Conservation (phyloP, 2,329 filamentous ascomycete species). For the Microdochium bolleyi region DNA sequence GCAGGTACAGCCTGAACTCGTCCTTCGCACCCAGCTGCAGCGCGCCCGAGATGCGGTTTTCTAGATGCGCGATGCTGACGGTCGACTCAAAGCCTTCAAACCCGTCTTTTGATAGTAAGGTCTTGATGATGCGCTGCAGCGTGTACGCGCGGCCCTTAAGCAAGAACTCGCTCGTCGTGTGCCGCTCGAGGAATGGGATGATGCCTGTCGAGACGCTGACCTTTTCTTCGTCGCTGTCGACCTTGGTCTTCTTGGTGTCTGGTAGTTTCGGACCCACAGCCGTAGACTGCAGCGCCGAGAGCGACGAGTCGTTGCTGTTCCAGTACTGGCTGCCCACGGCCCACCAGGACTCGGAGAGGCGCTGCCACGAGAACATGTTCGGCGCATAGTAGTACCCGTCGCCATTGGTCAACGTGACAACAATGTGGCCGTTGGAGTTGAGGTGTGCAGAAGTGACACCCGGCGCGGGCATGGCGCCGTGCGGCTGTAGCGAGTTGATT, state of each 20-base stretch:
- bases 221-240: constrained; percentile 34
- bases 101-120: constrained; percentile 77
- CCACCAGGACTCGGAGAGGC: constrained; percentile 97
- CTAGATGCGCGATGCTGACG: constrained; percentile 88
- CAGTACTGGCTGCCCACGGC: constrained; percentile 96
- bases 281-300: constrained; percentile 70
- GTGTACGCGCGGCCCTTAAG: constrained; percentile 89
- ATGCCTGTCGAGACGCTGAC: constrained; percentile 78
- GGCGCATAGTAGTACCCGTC: constrained; percentile 89
- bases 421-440: constrained; percentile 77
- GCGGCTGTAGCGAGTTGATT: constrained; percentile 66
- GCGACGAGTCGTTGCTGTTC: constrained; percentile 92
- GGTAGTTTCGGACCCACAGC: constrained; percentile 50
- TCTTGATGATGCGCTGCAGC: constrained; percentile 84
- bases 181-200: constrained; percentile 85
- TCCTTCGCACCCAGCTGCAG: constrained; percentile 78
- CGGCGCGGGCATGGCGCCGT: constrained; percentile 67
- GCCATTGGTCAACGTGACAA: constrained; percentile 89
- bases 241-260: constrained; percentile 16
- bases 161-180: constrained; percentile 88
- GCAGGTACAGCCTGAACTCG: constrained; percentile 90
- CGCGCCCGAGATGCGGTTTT: constrained; percentile 88
- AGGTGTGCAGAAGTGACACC: constrained; percentile 86
- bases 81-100: constrained; percentile 87
- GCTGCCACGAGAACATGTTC: constrained; percentile 84